Evolutionary conservation across 129 eudicot species (phyloP).

Genomic region (Tagetes erecta): DNA sequence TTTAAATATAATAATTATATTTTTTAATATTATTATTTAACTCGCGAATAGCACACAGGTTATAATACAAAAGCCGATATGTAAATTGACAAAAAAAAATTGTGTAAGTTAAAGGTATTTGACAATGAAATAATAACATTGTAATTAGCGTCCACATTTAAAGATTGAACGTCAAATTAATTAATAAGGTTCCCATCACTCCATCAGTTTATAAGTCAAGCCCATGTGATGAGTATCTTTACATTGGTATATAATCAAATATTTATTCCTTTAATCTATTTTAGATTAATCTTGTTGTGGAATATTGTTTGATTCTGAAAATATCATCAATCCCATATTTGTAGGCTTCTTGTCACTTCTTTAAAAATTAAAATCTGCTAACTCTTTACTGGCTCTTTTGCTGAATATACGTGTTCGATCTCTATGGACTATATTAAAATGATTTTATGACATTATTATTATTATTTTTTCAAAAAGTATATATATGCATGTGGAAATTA

Average conservation of each 20-base stretch:
- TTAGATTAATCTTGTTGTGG: conserved; percentile 13
- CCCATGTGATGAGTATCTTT: conserved; percentile 38
- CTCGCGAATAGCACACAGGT: no score
- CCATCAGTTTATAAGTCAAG: conserved; percentile 11
- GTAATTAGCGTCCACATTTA: conserved; percentile 9
- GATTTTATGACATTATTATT: neutral
- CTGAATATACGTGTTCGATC: no score
- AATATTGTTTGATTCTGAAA: conserved; percentile 9
- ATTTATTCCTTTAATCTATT: conserved; percentile 19
- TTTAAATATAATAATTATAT: no score
- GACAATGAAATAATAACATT: no score
- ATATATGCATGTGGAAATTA: neutral
- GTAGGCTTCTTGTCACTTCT: conserved; percentile 8
- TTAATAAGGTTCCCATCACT: conserved; percentile 9
- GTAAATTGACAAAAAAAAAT: neutral
- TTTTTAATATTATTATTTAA: no score
- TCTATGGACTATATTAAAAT: neutral
- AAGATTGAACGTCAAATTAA: conserved; percentile 23
- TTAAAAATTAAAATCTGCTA: no score
- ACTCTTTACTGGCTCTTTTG: no score
- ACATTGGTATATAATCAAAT: conserved; percentile 40
- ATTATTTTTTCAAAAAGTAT: neutral
- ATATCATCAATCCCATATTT: conserved; percentile 6
- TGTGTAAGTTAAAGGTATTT: neutral
- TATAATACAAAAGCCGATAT: conserved; percentile 8